phyloP scores from a whole-genome alignment of 352 stramenopile species.

The Pythium guiyangense region DNA sequence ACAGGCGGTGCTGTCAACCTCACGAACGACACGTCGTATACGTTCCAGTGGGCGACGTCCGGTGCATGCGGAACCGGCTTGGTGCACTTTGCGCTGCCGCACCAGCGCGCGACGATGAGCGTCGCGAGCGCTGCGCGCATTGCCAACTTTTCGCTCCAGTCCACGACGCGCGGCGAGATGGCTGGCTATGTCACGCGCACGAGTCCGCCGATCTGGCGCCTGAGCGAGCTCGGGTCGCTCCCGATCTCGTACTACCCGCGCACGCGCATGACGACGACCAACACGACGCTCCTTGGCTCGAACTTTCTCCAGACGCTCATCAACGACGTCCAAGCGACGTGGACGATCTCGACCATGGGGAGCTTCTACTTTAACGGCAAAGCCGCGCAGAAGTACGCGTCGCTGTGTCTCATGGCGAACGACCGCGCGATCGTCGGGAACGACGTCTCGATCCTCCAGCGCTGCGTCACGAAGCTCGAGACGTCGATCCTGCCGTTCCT shows the following conservation, averaged over 20 bases:
- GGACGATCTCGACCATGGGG: constrained; percentile 39
- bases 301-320: constrained; percentile 43
- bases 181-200: constrained; percentile 39
- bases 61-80: constrained; percentile 52
- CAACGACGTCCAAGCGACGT: constrained; percentile 46
- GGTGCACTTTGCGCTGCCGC: constrained; percentile 56
- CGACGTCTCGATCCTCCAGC: constrained; percentile 46
- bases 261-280: constrained; percentile 25
- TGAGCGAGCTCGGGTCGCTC: constrained; percentile 39
- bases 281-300: not conserved
- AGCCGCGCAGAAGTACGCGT: constrained; percentile 67
- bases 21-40: constrained; percentile 38
- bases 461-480: constrained; percentile 65
- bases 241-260: constrained; percentile 58
- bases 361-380: constrained; percentile 83
- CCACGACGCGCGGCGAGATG: constrained; percentile 55
- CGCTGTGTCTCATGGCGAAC: constrained; percentile 69
- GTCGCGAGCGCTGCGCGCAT: constrained; percentile 31
- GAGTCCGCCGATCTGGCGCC: constrained; percentile 33
- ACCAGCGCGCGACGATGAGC: constrained; percentile 52
- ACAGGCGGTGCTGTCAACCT: constrained; percentile 38
- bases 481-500: constrained; percentile 45
- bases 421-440: constrained; percentile 54
- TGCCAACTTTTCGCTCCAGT: constrained; percentile 27
- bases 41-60: constrained; percentile 52